Base-by-base conservation (phyloP, 2,329 filamentous ascomycete species). In the Sporothrix humicola region DNA sequence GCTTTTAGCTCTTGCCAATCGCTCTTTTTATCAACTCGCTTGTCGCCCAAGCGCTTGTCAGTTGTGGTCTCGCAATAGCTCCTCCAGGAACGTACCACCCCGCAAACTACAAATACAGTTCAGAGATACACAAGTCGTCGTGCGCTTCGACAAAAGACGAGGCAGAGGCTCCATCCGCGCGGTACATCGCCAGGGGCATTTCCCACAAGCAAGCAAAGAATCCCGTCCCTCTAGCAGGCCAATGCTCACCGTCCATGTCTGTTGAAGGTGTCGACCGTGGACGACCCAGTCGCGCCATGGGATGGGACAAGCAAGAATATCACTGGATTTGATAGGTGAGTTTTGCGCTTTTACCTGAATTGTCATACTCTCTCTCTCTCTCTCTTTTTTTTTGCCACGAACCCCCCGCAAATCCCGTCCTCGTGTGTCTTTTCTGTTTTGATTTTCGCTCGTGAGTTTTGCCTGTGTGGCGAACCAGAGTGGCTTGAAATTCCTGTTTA, bases 171-270 rank as follows among this genome's bases (percentile, higher is more conserved):
- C 46, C 6, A 17, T 42, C 52, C 8, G 46, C 46, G 31, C 12
- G 26, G 50, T 15, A 68, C 61, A n/a, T 42, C 37, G 37, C 7
- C 20, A n/a, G 2, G n/a, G 12, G n/a, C 17, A 0, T 9, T 23
- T 20, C n/a, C 20, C 23, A 7, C 48, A 76, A 76, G 75, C 71
- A 77, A 75, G 58, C 73, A 26, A 17, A 46, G 13, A 68, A 10
- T 9, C 20, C 3, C 31, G 9, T 13, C 37, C 23, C 31, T 37
- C 31, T 37, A 37, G 7, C 31, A 37, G 8, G 20, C 61, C 61
- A 74, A 76, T 76, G 74, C 72, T 48, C 50, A 15, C 42, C 42
- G 44, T 65, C 61, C n/a, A 68, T 72, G 59, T 66, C 69, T 71
- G 44, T 65, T 72, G 63, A 75, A 50, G 72, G 72, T 65, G 61